Evolutionary conservation across 495 filamentous ascomycete genomes (phyloP), one percentile per base, ranked within the genome.

Genomic region (Aspergillus bertholletiae): DNA sequence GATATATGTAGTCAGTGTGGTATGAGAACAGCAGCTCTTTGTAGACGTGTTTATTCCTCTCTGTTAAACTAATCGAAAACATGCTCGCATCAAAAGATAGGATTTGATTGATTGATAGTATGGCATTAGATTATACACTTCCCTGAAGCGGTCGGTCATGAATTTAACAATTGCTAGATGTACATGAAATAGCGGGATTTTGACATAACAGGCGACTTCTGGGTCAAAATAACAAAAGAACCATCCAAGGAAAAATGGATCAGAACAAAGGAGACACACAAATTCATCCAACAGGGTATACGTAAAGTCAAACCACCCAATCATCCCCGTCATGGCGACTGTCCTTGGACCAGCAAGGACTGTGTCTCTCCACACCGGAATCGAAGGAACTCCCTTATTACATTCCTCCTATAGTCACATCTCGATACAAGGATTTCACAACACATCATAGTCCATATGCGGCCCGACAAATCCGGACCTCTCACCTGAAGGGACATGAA

Each of bases 221-320:
- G 30, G 30, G 30, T 12, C 30, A 32, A 11, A 20, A n/a, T 40
- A 15, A 49, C 17, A 49, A 32, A 32, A 2, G 22, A 49, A 49
- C 20, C 18, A 22, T 20, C 26, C 28, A 53, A 9, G 24, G 23
- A 9, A 28, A 23, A 51, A 9, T 7, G 12, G n/a, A 53, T 18
- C 24, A 44, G 17, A 44, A 44, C 13, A 20, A 23, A 53, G 5
- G 6, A 45, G 32, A 32, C 37, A 45, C 17, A 20, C 46, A 35
- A 45, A 30, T 43, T 53, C 50, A 51, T 51, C 23, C 20, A 53
- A 53, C 50, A 24, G 50, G 50, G 50, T 53, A 53, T 53, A 53
- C 50, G 15, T 30, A 45, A 43, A 53, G 23, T 39, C 43, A 53
- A 24, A 53, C 50, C 26, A 23, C 39, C 50, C 39, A 53, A 45